phyloP scores from a whole-genome alignment of 257 asterid species.

The Solanum habrochaites region DNA sequence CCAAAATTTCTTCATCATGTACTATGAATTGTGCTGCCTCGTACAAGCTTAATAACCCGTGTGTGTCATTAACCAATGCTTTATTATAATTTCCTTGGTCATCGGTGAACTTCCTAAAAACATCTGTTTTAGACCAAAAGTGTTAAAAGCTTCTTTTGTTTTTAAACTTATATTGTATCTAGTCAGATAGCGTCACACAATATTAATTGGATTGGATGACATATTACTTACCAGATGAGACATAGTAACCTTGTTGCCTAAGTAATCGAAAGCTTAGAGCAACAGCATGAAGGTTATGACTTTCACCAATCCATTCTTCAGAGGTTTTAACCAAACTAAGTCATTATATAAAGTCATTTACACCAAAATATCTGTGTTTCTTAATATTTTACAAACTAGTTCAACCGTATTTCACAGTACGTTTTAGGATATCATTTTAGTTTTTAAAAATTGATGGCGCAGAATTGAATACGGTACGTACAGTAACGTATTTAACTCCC shows the following conservation, averaged over 20 bases:
- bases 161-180: too few relatives aligned
- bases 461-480: too few relatives aligned
- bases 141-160: too few relatives aligned
- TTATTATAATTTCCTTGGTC: not conserved
- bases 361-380: too few relatives aligned
- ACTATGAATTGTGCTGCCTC: constrained; percentile 18
- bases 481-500: too few relatives aligned
- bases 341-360: too few relatives aligned
- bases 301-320: not conserved
- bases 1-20: not conserved
- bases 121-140: not conserved
- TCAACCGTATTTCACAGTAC: too few relatives aligned
- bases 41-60: constrained; percentile 18
- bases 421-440: too few relatives aligned
- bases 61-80: not conserved
- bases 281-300: not conserved
- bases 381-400: too few relatives aligned
- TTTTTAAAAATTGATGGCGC: too few relatives aligned
- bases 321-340: too few relatives aligned
- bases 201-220: too few relatives aligned
- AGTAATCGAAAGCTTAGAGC: constrained; percentile 10
- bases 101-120: constrained; percentile 11
- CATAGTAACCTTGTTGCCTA: constrained; percentile 2
- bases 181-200: not conserved
- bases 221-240: not conserved